Conservation (phyloP, 2,329 filamentous ascomycete genomes). For the Blastomyces silverae region DNA sequence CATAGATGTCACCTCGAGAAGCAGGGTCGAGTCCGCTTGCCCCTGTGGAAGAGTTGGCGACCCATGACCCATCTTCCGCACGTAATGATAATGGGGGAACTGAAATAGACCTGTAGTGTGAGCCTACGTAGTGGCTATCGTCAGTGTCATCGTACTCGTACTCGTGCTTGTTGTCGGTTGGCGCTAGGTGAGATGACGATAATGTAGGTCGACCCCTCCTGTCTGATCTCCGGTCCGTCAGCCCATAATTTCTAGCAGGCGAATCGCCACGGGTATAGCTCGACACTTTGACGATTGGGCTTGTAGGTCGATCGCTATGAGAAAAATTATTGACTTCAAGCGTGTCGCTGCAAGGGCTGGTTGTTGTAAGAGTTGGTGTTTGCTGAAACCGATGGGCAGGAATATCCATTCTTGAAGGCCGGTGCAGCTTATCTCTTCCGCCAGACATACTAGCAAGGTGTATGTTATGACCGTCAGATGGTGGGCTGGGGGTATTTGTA, state of each 20-base stretch:
- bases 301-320: constrained; percentile 29
- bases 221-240: constrained; percentile 20
- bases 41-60: constrained; percentile 33
- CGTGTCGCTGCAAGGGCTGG: constrained; percentile 24
- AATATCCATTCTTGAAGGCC: constrained; percentile 20
- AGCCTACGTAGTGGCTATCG: constrained; percentile 22
- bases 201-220: constrained; percentile 31
- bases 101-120: constrained; percentile 15
- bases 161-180: constrained; percentile 27
- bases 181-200: constrained; percentile 35
- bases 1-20: constrained; percentile 39
- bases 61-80: constrained; percentile 45
- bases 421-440: constrained; percentile 4
- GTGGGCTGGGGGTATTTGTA: constrained; percentile 29
- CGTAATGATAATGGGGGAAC: constrained; percentile 27
- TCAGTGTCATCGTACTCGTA: constrained; percentile 25
- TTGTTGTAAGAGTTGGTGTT: constrained; percentile 26
- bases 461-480: constrained; percentile 23
- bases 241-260: constrained; percentile 30
- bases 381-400: constrained; percentile 21
- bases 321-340: constrained; percentile 22
- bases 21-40: constrained; percentile 45
- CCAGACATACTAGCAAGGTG: constrained; percentile 14
- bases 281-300: constrained; percentile 43
- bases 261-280: constrained; percentile 41